phyloP scores from a whole-genome alignment of 306 rosid genomes.

The Vicia villosa region DNA sequence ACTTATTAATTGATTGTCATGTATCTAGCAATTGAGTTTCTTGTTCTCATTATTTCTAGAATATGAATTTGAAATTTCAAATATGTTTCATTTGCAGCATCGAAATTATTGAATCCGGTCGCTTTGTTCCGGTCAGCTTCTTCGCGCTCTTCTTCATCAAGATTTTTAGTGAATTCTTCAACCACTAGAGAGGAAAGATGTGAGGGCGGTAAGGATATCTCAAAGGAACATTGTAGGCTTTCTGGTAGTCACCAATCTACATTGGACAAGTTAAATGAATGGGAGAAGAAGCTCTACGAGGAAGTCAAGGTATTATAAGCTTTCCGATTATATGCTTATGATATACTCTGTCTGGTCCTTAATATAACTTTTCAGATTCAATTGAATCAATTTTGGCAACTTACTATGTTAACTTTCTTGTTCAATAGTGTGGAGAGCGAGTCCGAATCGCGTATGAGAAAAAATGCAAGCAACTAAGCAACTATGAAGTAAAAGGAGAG shows the following conservation, averaged over 20 bases:
- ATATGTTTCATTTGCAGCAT: slow-evolving; percentile 52
- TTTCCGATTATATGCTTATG: neutral
- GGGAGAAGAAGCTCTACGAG: slow-evolving; percentile 93
- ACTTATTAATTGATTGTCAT: neutral
- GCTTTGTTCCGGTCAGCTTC: slow-evolving; percentile 85
- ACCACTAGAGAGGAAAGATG: slow-evolving; percentile 51
- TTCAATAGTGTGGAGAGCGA: slow-evolving; percentile 74
- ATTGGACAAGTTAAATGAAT: slow-evolving; percentile 77
- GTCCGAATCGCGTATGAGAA: slow-evolving; percentile 82
- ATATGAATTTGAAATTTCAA: slow-evolving; percentile 16
- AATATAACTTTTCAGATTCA: too few species aligned
- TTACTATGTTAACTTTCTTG: slow-evolving; percentile 30
- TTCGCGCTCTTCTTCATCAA: slow-evolving; percentile 73
- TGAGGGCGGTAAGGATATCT: slow-evolving; percentile 50
- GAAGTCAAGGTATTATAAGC: slow-evolving; percentile 72
- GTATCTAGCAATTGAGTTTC: neutral
- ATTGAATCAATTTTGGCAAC: too few species aligned
- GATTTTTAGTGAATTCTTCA: slow-evolving; percentile 55
- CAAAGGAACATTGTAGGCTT: slow-evolving; percentile 58
- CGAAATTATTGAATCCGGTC: slow-evolving; percentile 85
- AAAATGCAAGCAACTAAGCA: slow-evolving; percentile 66
- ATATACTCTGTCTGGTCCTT: too few species aligned
- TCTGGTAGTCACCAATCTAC: slow-evolving; percentile 84
- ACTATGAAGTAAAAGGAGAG: slow-evolving; percentile 79
- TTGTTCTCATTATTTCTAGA: slow-evolving; percentile 21